Conservation (phyloP, 495 filamentous ascomycete genomes). For the Friedmanniomyces endolithicus region DNA sequence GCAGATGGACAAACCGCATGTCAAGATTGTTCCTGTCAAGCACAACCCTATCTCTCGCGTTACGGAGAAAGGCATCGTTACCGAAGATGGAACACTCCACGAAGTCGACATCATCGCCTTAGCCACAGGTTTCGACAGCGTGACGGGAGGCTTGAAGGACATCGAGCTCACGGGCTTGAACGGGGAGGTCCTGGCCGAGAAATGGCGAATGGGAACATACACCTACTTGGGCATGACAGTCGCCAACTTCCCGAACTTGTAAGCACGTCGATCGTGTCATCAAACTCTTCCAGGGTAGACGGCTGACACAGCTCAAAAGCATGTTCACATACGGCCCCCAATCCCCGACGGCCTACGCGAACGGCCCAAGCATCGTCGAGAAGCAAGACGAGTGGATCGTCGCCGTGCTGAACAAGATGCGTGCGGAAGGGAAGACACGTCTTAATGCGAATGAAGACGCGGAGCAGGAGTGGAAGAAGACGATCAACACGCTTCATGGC, state of each 20-base stretch:
- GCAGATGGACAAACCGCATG: conserved; percentile 40
- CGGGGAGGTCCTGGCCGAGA: conserved; percentile 30
- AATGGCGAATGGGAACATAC: conserved; percentile 39
- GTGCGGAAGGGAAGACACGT: conserved; percentile 23
- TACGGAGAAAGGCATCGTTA: conserved; percentile 34
- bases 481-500: conserved; percentile 16
- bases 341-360: conserved; percentile 37
- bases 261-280: conserved; percentile 22
- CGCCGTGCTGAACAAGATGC: conserved; percentile 34
- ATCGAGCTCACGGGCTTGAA: conserved; percentile 36
- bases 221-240: conserved; percentile 41
- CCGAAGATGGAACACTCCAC: conserved; percentile 29
- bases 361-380: conserved; percentile 42
- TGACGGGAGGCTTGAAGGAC: conserved; percentile 36
- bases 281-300: neutral
- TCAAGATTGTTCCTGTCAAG: conserved; percentile 39
- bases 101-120: conserved; percentile 39
- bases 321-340: conserved; percentile 35
- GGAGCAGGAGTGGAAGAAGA: conserved; percentile 31
- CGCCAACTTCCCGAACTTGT: conserved; percentile 42
- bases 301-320: neutral
- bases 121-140: conserved; percentile 43
- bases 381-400: conserved; percentile 43
- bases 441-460: conserved; percentile 34
- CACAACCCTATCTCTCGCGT: conserved; percentile 40